phyloP scores from a whole-genome alignment of 768 basidiomycete species.

The Postia placenta region DNA sequence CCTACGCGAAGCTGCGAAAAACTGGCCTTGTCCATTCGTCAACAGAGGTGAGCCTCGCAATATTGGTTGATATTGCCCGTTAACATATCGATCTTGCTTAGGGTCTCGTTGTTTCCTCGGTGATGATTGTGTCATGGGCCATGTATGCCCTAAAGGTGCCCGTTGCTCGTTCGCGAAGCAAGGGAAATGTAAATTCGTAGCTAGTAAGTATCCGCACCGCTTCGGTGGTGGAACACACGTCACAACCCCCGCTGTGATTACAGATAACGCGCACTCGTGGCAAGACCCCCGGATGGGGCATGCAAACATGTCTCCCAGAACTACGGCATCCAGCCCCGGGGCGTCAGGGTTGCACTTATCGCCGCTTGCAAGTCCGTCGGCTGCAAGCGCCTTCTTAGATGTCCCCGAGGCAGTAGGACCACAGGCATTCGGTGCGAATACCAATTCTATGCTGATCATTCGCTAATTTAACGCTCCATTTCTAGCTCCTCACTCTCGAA shows the following conservation, averaged over 20 bases:
- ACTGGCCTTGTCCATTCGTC: conserved; percentile 27
- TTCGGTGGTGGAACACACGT: too few relatives aligned
- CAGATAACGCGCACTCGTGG: too few relatives aligned
- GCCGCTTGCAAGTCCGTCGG: background rate
- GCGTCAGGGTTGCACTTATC: background rate
- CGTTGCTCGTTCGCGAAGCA: conserved; percentile 28
- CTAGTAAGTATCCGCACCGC: conserved; percentile 25
- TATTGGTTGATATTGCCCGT: too few relatives aligned
- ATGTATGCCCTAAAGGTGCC: conserved; percentile 30
- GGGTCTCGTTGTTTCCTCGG: conserved; percentile 22
- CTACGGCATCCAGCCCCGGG: background rate
- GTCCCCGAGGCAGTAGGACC: background rate
- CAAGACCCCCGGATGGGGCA: too few relatives aligned
- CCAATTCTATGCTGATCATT: too few relatives aligned
- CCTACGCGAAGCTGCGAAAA: conserved; percentile 27
- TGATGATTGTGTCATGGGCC: conserved; percentile 29
- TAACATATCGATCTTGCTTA: background rate
- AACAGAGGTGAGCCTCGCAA: conserved; percentile 21
- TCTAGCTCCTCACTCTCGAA: too few relatives aligned
- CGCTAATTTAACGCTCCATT: too few relatives aligned
- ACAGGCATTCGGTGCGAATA: background rate
- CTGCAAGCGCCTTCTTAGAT: background rate
- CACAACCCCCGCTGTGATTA: too few relatives aligned
- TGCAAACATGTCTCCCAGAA: background rate
- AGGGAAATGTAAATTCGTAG: conserved; percentile 28